These are phyloP conservation scores for Puya raimondii DNA, from an alignment of 176 grass and related monocot genomes.

Conservation along the genomic window DNA sequence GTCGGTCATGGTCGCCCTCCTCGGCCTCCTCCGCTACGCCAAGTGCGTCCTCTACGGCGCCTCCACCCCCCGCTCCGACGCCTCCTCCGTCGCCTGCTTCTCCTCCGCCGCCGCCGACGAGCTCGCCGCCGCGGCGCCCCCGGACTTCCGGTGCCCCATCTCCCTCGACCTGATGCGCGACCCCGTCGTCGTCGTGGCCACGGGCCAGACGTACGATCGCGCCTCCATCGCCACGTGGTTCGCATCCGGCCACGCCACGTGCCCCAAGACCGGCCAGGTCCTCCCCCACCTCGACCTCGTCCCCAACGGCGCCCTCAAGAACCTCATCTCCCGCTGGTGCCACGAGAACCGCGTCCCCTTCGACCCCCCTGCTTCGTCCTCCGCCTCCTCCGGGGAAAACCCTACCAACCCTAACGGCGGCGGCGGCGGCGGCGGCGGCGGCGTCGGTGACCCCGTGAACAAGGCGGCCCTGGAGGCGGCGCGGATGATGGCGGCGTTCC, in stretches of 20 bases:
- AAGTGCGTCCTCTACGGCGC: conserved; percentile 86
- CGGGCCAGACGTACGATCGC: conserved; percentile 89
- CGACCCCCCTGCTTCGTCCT: conserved; percentile 30
- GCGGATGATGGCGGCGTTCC: conserved; percentile 79
- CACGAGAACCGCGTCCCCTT: conserved; percentile 56
- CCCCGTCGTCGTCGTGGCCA: conserved; percentile 68
- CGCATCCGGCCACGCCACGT: conserved; percentile 62
- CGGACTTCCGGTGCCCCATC: conserved; percentile 91
- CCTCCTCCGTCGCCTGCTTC: conserved; percentile 17
- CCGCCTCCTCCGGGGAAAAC: too few species aligned
- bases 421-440: conserved; percentile 25
- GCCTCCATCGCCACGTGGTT: conserved; percentile 75
- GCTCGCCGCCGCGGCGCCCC: conserved; percentile 25
- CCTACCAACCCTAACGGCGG: conserved; percentile 1
- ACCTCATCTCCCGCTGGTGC: conserved; percentile 84
- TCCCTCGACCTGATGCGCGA: conserved; percentile 86
- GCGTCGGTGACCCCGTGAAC: conserved; percentile 42
- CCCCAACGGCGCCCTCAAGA: conserved; percentile 79
- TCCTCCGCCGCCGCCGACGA: conserved; percentile 8
- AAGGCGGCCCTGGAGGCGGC: conserved; percentile 87
- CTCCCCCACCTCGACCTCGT: conserved; percentile 49
- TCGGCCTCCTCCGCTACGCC: conserved; percentile 69
- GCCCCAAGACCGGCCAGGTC: conserved; percentile 77
- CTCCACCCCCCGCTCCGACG: conserved; percentile 43
- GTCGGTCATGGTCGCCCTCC: conserved; percentile 63